These are phyloP conservation scores for Paraphoma chrysanthemicola DNA, from an alignment of 2,329 filamentous ascomycete genomes.

Conservation along the genomic window DNA sequence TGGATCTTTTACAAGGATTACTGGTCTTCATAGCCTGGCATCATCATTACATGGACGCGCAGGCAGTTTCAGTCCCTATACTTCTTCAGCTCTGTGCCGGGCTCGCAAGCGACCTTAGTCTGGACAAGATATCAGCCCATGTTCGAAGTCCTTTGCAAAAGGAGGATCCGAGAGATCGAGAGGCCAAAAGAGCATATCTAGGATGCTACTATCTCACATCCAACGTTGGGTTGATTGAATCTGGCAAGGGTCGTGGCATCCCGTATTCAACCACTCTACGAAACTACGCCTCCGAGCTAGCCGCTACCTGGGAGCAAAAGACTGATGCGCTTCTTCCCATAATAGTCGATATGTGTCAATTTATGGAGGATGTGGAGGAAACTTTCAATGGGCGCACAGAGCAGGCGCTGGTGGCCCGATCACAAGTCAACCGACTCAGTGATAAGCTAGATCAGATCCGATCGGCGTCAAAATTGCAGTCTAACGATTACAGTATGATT, in stretches of 20 bases:
- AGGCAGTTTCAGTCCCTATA: conserved; percentile 42
- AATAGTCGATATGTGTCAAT: conserved; percentile 41
- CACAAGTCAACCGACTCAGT: conserved; percentile 41
- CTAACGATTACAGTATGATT: conserved; percentile 37
- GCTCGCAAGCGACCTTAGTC: conserved; percentile 38
- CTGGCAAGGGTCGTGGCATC: conserved; percentile 28
- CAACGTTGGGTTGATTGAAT: conserved; percentile 35
- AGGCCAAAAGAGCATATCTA: conserved; percentile 43
- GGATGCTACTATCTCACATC: conserved; percentile 45
- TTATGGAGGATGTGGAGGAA: conserved; percentile 45
- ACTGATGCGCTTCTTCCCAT: conserved; percentile 39
- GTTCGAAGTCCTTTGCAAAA: conserved; percentile 26
- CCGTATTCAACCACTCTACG: conserved; percentile 36
- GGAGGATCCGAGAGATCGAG: conserved; percentile 31
- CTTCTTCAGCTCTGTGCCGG: conserved; percentile 43
- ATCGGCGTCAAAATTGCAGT: conserved; percentile 34
- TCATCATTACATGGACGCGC: conserved; percentile 45
- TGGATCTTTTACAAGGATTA: conserved; percentile 14
- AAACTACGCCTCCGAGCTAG: conserved; percentile 41
- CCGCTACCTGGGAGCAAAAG: conserved; percentile 37
- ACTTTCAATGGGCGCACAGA: conserved; percentile 37
- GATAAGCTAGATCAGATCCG: conserved; percentile 44
- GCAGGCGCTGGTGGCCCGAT: conserved; percentile 37
- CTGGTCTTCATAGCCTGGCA: conserved; percentile 48
- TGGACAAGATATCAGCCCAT: conserved; percentile 33